Evolutionary conservation across 352 stramenopile genomes (phyloP).

Genomic region (Elongisporangium prolatum): DNA sequence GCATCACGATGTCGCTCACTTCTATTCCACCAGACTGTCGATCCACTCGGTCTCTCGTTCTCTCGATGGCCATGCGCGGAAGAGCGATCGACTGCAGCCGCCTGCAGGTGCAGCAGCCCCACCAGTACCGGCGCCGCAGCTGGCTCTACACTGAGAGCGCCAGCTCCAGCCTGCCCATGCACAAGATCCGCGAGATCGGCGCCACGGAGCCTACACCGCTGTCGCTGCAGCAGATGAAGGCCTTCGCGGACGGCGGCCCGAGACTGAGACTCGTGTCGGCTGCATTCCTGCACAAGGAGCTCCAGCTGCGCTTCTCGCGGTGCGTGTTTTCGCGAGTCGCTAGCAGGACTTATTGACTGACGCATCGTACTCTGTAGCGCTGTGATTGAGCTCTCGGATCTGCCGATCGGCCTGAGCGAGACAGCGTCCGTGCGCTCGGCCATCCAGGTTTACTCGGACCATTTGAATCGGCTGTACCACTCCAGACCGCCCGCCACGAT

Average conservation of each 20-base stretch:
- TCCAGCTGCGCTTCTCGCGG: slow-evolving; percentile 72
- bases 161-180: slow-evolving; percentile 31
- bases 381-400: slow-evolving; percentile 69
- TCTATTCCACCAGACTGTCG: neutral
- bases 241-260: slow-evolving; percentile 52
- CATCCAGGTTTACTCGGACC: slow-evolving; percentile 57
- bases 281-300: slow-evolving; percentile 75
- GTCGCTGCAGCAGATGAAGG: slow-evolving; percentile 79
- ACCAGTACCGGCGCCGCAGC: neutral
- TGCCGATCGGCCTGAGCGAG: slow-evolving; percentile 61
- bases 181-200: slow-evolving; percentile 57
- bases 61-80: neutral
- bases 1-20: neutral
- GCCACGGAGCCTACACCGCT: slow-evolving; percentile 52
- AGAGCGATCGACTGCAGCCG: neutral
- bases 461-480: slow-evolving; percentile 40
- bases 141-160: neutral
- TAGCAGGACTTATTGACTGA: no score
- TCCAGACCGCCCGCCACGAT: slow-evolving; percentile 37
- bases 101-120: neutral
- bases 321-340: no score
- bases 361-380: slow-evolving; percentile 28
- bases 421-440: slow-evolving; percentile 56
- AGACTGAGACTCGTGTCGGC: slow-evolving; percentile 60
- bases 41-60: neutral